Conservation (phyloP, 139 green algal species). For the Chlorella sorokiniana region DNA sequence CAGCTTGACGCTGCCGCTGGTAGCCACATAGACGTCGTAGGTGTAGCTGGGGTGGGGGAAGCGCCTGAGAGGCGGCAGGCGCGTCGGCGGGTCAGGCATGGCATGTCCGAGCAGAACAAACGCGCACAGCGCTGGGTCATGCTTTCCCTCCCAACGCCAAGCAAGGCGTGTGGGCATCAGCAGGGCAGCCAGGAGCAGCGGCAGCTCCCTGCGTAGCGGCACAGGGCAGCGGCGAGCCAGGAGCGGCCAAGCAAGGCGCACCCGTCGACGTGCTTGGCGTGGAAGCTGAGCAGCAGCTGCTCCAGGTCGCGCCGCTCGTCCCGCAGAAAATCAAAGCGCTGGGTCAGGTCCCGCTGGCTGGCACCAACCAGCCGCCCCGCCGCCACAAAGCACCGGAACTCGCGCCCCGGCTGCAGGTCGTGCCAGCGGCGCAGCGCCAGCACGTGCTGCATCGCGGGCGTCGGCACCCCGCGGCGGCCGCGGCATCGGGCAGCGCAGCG, state of each 20-base stretch:
- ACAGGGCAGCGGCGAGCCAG: not conserved
- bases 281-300: slow-evolving; percentile 51
- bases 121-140: not conserved
- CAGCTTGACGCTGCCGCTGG: slow-evolving; percentile 59
- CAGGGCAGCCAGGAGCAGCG: too few species aligned
- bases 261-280: slow-evolving; percentile 33
- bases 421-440: slow-evolving; percentile 82
- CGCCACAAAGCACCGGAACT: slow-evolving; percentile 95
- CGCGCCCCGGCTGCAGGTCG: slow-evolving; percentile 78
- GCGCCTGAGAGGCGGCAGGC: slow-evolving; percentile 35
- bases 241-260: too few species aligned
- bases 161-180: too few species aligned
- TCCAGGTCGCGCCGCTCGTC: slow-evolving; percentile 37
- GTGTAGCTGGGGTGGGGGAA: slow-evolving; percentile 52
- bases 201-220: not conserved
- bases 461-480: not conserved
- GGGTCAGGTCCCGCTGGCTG: slow-evolving; percentile 81
- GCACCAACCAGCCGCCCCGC: slow-evolving; percentile 57
- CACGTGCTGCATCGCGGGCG: slow-evolving; percentile 30
- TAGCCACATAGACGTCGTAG: slow-evolving; percentile 88
- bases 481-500: slow-evolving; percentile 14
- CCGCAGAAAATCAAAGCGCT: slow-evolving; percentile 63
- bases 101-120: not conserved
- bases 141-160: not conserved
- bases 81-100: not conserved